A percentile compares a stretch with the other conserved stretches of the same genome.
These are phyloP conservation scores for Fusarium circinatum DNA, from an alignment of 2,329 filamentous ascomycete species.

Conservation along the genomic window DNA sequence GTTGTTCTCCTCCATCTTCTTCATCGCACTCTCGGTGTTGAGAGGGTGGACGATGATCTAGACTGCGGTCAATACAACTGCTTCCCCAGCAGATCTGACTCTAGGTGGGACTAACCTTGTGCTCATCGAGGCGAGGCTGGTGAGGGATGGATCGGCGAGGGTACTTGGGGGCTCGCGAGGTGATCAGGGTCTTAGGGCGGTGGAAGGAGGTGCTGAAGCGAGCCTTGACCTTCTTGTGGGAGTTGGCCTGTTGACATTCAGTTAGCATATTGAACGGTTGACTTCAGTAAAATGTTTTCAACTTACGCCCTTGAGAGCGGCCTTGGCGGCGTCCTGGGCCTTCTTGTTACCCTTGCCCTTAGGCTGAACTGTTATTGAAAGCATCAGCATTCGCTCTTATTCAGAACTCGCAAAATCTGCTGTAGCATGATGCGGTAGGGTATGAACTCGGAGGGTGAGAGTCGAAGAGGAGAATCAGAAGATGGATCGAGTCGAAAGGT, in stretches of 20 bases:
- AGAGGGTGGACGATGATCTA: slow-evolving; percentile 92
- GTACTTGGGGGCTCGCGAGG: slow-evolving; percentile 93
- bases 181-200: slow-evolving; percentile 93
- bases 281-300: slow-evolving; percentile 7
- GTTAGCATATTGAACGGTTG: not conserved
- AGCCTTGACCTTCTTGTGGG: slow-evolving; percentile 92
- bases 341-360: slow-evolving; percentile 80
- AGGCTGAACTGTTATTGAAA: slow-evolving; percentile 66
- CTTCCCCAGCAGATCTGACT: not conserved
- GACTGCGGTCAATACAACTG: slow-evolving; percentile 15
- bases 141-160: slow-evolving; percentile 94
- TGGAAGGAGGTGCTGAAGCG: slow-evolving; percentile 95
- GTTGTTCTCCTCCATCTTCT: slow-evolving; percentile 99
- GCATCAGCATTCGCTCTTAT: slow-evolving; percentile 79
- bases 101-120: slow-evolving; percentile 75
- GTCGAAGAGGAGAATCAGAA: slow-evolving; percentile 7
- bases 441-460: slow-evolving; percentile 24
- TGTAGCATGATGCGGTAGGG: slow-evolving; percentile 69
- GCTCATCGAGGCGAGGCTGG: slow-evolving; percentile 91
- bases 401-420: slow-evolving; percentile 81
- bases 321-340: slow-evolving; percentile 92
- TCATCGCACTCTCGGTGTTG: slow-evolving; percentile 99
- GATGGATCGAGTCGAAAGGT: slow-evolving; percentile 16
- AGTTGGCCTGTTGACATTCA: slow-evolving; percentile 48
- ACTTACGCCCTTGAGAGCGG: slow-evolving; percentile 95